These are phyloP conservation scores for Cynanchum wilfordii DNA, from an alignment of 257 asterid species.

Conservation along the genomic window DNA sequence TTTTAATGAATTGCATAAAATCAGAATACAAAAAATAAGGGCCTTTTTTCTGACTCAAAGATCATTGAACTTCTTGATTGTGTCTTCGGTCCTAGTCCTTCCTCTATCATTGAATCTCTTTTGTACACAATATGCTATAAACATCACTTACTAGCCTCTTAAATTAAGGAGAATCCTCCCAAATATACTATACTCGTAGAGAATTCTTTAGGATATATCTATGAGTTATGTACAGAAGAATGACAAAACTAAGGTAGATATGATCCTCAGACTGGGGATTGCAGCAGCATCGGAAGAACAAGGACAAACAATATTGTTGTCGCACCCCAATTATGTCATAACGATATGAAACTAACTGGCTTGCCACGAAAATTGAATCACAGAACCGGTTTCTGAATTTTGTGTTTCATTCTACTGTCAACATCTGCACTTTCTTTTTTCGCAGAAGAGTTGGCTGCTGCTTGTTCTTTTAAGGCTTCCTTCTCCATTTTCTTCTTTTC, in stretches of 20 bases:
- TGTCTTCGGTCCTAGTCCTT: neutral
- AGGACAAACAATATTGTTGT: neutral
- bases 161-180: constrained; percentile 1
- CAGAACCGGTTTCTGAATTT: constrained; percentile 39
- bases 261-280: neutral
- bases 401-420: constrained; percentile 42
- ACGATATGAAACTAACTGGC: neutral
- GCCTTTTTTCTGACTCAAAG: neutral
- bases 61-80: neutral
- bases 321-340: neutral
- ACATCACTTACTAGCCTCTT: neutral
- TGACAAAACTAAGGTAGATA: neutral
- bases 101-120: neutral
- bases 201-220: neutral
- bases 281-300: neutral
- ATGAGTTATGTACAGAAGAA: constrained; percentile 6
- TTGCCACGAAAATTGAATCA: constrained; percentile 23
- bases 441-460: constrained; percentile 63
- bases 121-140: constrained; percentile 9
- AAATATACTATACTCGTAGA: neutral
- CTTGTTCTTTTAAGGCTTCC: constrained; percentile 87
- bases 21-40: neutral
- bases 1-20: neutral
- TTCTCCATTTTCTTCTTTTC: constrained; percentile 89
- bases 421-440: constrained; percentile 64